A percentile compares a stretch with the other conserved stretches of the same genome.
Conservation (phyloP, 768 basidiomycete genomes). For the Xerocomellus chrysenteron region DNA sequence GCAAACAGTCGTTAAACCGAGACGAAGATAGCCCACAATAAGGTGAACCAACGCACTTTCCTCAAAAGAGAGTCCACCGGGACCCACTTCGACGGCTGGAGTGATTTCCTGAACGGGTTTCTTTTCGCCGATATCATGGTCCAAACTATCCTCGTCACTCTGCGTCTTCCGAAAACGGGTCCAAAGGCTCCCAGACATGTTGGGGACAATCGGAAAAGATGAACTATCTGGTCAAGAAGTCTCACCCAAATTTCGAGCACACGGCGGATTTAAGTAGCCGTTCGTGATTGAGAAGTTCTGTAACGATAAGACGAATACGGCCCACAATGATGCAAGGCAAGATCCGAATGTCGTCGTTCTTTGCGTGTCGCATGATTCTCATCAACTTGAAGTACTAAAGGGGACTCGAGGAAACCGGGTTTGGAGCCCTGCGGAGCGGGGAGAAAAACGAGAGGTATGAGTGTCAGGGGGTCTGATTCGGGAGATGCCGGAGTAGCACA, state of each 20-base stretch:
- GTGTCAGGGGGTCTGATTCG: no score
- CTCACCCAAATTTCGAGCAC: background rate
- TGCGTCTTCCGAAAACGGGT: background rate
- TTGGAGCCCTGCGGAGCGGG: no score
- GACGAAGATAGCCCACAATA: background rate
- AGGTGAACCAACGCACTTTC: conserved; percentile 36
- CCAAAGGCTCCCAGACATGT: conserved; percentile 8
- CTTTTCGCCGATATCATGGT: background rate
- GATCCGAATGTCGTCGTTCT: no score
- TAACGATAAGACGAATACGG: background rate
- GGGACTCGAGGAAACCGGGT: no score
- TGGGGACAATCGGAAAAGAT: background rate
- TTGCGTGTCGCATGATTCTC: no score
- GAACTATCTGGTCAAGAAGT: background rate
- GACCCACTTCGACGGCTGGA: conserved; percentile 25
- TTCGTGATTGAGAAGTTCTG: no score
- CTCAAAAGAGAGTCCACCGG: conserved; percentile 47
- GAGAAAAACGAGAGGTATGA: no score
- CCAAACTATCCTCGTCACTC: background rate
- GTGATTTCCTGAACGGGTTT: background rate
- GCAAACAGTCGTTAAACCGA: background rate
- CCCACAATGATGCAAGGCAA: no score
- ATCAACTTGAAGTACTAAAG: no score
- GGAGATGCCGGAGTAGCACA: no score
- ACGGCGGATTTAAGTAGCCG: background rate